These are phyloP conservation scores for Oryza longistaminata DNA, from an alignment of 176 grass and related monocot genomes.

Conservation along the genomic window DNA sequence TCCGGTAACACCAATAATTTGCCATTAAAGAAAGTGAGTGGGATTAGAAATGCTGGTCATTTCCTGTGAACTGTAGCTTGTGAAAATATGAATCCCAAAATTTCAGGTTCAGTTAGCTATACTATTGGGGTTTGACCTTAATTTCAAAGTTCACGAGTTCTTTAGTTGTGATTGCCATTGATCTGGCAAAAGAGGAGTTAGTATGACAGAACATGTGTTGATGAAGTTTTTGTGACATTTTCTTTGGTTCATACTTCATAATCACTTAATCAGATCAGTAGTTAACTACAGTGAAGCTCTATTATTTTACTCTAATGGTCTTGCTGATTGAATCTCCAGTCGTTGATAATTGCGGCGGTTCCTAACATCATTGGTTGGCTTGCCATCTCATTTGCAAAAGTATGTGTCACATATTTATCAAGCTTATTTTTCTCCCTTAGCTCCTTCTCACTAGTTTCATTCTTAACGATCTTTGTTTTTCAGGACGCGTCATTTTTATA, in stretches of 20 bases:
- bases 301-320: neutral
- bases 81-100: neutral
- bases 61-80: neutral
- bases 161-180: constrained; percentile 5
- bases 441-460: neutral
- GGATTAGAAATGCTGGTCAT: neutral
- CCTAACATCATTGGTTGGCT: constrained; percentile 95
- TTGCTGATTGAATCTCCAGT: constrained; percentile 49
- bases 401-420: constrained; percentile 10
- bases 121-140: neutral
- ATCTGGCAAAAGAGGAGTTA: neutral
- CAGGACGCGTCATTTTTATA: constrained; percentile 89
- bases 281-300: neutral
- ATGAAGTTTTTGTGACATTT: neutral
- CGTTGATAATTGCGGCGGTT: constrained; percentile 83
- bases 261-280: neutral
- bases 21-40: neutral
- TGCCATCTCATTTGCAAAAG: constrained; percentile 87
- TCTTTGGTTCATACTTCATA: neutral
- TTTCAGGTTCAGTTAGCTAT: neutral
- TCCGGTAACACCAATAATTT: neutral
- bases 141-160: neutral
- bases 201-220: neutral
- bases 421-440: constrained; percentile 3
- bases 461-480: neutral